phyloP scores from a whole-genome alignment of 2,329 filamentous ascomycete species.

The Ceratocystis cubensis region DNA sequence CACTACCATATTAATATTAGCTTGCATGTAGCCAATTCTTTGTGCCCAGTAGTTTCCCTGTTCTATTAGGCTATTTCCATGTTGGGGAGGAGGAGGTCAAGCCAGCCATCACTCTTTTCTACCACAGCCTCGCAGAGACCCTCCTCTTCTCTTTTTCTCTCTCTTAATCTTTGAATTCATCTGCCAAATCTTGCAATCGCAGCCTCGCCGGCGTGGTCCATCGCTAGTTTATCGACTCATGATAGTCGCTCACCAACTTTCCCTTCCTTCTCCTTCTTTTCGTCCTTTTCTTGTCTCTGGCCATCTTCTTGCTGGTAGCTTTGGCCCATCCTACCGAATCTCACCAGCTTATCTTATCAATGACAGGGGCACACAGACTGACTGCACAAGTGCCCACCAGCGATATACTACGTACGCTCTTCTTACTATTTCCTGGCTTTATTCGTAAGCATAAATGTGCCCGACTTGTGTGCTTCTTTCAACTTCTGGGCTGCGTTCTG shows the following conservation, averaged over 20 bases:
- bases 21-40: too few species aligned
- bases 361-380: not conserved
- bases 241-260: not conserved
- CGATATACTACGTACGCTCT: not conserved
- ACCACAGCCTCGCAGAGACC: not conserved
- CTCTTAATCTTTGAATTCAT: not conserved
- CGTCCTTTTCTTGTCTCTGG: not conserved
- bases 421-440: not conserved
- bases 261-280: not conserved
- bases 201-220: not conserved
- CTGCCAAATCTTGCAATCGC: not conserved
- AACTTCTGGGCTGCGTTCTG: too few species aligned
- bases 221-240: not conserved
- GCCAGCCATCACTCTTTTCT: not conserved
- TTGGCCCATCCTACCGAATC: not conserved
- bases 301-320: not conserved
- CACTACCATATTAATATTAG: too few species aligned
- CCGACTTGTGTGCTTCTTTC: too few species aligned
- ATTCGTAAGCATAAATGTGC: not conserved
- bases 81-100: not conserved
- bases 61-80: not conserved
- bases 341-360: constrained; percentile 15
- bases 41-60: not conserved
- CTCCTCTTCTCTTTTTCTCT: not conserved
- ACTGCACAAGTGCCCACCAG: not conserved